Evolutionary conservation across 257 asterid species (phyloP).

Genomic region (Galeopsis tetrahit): DNA sequence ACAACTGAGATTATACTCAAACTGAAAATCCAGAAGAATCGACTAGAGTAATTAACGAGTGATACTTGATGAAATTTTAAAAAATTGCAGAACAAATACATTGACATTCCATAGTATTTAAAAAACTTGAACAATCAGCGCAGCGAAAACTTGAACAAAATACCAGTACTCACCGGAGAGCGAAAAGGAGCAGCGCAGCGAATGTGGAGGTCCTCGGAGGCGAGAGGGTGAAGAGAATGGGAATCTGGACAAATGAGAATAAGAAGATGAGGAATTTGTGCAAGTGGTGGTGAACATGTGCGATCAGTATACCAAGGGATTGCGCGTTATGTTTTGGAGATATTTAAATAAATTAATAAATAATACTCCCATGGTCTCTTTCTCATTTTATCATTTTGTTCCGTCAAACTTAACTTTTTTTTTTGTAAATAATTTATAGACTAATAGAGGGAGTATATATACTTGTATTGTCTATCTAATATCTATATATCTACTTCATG

Average conservation of each 20-base stretch:
- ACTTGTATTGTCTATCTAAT: too few species aligned
- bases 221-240: slow-evolving; percentile 20
- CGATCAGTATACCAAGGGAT: slow-evolving; percentile 28
- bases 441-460: too few species aligned
- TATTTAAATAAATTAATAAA: too few species aligned
- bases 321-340: slow-evolving; percentile 17
- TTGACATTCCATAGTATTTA: not conserved
- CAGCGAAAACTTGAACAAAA: too few species aligned
- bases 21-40: slow-evolving; percentile 7
- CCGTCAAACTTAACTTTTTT: too few species aligned
- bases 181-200: slow-evolving; percentile 33
- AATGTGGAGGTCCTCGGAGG: slow-evolving; percentile 23
- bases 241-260: slow-evolving; percentile 30
- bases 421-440: too few species aligned
- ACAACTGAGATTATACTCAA: not conserved
- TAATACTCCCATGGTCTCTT: too few species aligned
- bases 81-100: not conserved
- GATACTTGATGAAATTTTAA: not conserved
- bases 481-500: too few species aligned
- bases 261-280: slow-evolving; percentile 30
- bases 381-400: too few species aligned
- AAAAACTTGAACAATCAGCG: not conserved
- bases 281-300: slow-evolving; percentile 39
- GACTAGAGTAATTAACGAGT: not conserved
- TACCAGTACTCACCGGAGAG: slow-evolving; percentile 30